Evolutionary conservation across 139 green algal species (phyloP).

Genomic region (Edaphochlamys debaryana): DNA sequence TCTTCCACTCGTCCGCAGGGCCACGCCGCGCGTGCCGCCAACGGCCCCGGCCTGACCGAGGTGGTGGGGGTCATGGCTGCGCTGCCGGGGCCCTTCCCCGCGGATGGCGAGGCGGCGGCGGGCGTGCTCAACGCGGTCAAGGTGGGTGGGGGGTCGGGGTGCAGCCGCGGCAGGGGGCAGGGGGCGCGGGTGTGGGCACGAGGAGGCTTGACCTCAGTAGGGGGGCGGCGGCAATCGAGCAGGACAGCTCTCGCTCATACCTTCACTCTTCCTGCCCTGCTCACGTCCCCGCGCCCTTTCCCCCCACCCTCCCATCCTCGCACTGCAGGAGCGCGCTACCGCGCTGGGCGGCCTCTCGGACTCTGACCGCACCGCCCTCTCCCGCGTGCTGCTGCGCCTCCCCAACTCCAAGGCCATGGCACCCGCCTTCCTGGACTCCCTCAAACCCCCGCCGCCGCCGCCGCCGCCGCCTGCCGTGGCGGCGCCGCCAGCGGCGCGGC

Average conservation of each 20-base stretch:
- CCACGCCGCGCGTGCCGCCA: not conserved
- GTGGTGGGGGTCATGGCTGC: not conserved
- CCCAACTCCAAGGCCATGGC: not conserved
- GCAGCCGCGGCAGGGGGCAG: not conserved
- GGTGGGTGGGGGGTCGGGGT: not conserved
- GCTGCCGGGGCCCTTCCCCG: slow-evolving; percentile 11
- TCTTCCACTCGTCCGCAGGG: not conserved
- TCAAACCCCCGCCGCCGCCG: not conserved
- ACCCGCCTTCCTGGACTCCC: slow-evolving; percentile 5
- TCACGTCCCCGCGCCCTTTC: not conserved
- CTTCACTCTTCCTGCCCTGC: not conserved
- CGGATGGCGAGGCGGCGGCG: not conserved
- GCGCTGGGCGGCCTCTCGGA: not conserved
- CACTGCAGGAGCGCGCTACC: not conserved
- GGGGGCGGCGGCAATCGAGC: not conserved
- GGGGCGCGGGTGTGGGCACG: too few relatives aligned
- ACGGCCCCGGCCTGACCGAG: not conserved
- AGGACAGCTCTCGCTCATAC: not conserved
- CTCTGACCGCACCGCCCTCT: not conserved
- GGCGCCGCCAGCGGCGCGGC: not conserved
- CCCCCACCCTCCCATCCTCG: not conserved
- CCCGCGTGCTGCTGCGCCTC: not conserved
- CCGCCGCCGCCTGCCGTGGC: not conserved
- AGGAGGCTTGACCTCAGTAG: too few relatives aligned
- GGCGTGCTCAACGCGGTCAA: slow-evolving; percentile 9